Evolutionary conservation across 768 basidiomycete species (phyloP).

Genomic region (Daedalea quercina): DNA sequence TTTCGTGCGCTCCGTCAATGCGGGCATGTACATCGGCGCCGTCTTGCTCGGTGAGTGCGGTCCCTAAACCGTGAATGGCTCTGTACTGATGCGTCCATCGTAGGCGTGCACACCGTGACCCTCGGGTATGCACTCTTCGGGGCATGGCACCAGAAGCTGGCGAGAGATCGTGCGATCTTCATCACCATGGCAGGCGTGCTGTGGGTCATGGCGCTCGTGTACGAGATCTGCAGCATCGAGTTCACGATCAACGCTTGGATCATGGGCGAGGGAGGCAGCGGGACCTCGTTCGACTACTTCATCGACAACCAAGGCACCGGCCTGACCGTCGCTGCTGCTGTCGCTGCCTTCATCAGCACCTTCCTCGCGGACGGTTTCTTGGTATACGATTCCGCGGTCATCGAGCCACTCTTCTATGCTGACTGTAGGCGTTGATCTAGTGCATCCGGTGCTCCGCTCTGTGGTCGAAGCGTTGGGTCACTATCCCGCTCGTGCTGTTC

Average conservation of each 20-base stretch:
- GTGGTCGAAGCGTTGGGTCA: background rate
- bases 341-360: background rate
- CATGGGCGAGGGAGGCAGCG: background rate
- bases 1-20: conserved; percentile 4
- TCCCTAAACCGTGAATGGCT: background rate
- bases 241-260: conserved; percentile 3
- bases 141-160: background rate
- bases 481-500: background rate
- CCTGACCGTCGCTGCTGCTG: background rate
- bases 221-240: conserved; percentile 1
- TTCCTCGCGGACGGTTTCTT: background rate
- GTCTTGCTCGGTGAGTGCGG: conserved; percentile 3
- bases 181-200: background rate
- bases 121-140: background rate
- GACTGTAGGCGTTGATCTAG: background rate
- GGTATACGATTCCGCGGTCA: background rate
- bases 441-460: conserved; percentile 2
- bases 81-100: background rate
- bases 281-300: background rate
- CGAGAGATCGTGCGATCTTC: background rate
- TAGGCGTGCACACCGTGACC: conserved; percentile 1
- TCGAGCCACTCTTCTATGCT: background rate
- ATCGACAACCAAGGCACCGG: background rate
- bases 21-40: conserved; percentile 3
- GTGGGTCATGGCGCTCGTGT: background rate